Evolutionary conservation across 192 early-diverging fungal species (phyloP), one percentile per base, ranked within the genome.

Genomic region (Linnemannia elongata): DNA sequence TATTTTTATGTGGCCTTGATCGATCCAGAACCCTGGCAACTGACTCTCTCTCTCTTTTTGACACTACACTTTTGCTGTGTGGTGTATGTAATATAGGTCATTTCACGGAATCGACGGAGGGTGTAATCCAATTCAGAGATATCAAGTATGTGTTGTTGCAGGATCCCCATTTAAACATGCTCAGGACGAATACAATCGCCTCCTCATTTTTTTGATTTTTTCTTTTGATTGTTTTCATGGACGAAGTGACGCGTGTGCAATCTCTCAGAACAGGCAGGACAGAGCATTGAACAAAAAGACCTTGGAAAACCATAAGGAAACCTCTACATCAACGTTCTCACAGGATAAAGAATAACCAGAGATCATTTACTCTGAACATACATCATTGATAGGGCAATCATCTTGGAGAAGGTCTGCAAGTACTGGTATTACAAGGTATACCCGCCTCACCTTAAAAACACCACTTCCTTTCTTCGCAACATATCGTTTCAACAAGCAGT

Each of bases 381-480:
- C 47, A 15, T 52, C 47, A 33, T 55, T 42, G 30, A 33, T 81
- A 97, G 97, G 77, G 98, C 96, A 47, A 89, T 96, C 22, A 93
- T 98, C 8, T 90, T 99, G 45, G 98, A 99, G 82, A 97, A 95
- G 73, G 96, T 99, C 18, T 97, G 97, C 92, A 94, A 96, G 77
- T 99, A 98, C 85, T 92, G 98, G 49, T 95, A 96, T 88, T 98
- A 97, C 90, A 98, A 98, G 81, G 91, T 94, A 24, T 17, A 8
- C 8, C 36, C 33, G 0, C 24, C 44, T 94, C 93, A 20, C 3
- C 63, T n/a, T 5, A 24, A 42, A 2, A 6, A 60, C 10, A 12
- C 13, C 49, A 52, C 18, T 18, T 52, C 49, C 57, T 41, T 20
- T 6, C 4, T 63, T 39, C 38, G 38, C 3, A 39, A 39, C 38